phyloP scores from a whole-genome alignment of 1,139 yeast species.

The Scheffersomyces illinoinensis region DNA sequence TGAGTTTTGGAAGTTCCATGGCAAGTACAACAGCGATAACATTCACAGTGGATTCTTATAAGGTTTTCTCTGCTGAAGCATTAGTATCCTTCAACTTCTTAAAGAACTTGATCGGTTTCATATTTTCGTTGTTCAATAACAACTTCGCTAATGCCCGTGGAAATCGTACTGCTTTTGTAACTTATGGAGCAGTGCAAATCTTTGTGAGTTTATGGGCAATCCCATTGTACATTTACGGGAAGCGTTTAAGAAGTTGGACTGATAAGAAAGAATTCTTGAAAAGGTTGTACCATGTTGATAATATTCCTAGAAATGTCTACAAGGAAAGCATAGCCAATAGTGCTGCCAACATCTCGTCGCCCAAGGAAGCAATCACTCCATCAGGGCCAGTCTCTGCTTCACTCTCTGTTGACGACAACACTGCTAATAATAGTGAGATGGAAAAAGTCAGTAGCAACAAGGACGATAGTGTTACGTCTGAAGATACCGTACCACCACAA shows the following conservation, averaged over 20 bases:
- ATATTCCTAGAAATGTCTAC: conserved; percentile 5
- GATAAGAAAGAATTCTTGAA: conserved; percentile 41
- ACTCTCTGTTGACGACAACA: background rate
- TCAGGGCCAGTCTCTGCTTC: background rate
- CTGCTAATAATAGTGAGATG: background rate
- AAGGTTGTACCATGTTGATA: conserved; percentile 30
- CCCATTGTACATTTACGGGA: conserved; percentile 59
- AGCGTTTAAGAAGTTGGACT: conserved; percentile 51
- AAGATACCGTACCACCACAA: background rate
- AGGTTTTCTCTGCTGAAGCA: conserved; percentile 59
- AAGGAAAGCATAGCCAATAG: background rate
- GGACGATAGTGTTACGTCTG: background rate
- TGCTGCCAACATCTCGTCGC: background rate
- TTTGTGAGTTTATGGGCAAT: conserved; percentile 50
- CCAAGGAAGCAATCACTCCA: background rate
- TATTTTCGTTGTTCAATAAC: conserved; percentile 59
- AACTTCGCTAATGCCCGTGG: conserved; percentile 45
- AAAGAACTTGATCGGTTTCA: conserved; percentile 57
- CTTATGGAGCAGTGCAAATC: conserved; percentile 55
- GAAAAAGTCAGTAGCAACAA: background rate
- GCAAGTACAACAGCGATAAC: conserved; percentile 66
- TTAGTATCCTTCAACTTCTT: conserved; percentile 56
- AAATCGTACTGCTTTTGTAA: conserved; percentile 47
- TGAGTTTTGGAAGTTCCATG: conserved; percentile 60
- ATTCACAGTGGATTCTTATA: conserved; percentile 59